Evolutionary conservation across 2,329 filamentous ascomycete species (phyloP).

Genomic region (Penicillium decumbens): DNA sequence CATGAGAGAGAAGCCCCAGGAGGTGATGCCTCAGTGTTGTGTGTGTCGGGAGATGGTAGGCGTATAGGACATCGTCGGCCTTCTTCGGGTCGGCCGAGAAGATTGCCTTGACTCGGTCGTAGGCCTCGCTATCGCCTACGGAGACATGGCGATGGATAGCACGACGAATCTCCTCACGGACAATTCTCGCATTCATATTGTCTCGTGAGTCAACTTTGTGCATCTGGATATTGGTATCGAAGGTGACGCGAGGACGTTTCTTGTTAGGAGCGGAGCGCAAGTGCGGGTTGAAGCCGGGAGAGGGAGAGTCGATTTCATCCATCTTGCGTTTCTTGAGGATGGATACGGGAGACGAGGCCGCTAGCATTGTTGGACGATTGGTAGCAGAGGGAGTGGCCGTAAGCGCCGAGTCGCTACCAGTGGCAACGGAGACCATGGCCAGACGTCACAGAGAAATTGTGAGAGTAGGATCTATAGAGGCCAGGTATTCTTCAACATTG

Average conservation of each 20-base stretch:
- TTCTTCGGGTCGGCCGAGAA: conserved; percentile 48
- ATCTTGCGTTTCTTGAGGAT: conserved; percentile 42
- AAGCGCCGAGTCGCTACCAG: conserved; percentile 26
- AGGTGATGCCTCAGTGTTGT: conserved; percentile 55
- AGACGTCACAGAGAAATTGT: conserved; percentile 2
- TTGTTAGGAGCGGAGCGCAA: conserved; percentile 22
- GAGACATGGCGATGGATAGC: conserved; percentile 52
- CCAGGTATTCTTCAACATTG: conserved; percentile 21
- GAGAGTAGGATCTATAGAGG: conserved; percentile 4
- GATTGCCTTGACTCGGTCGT: conserved; percentile 53
- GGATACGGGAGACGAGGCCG: conserved; percentile 31
- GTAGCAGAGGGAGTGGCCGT: conserved; percentile 20
- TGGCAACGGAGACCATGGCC: conserved; percentile 36
- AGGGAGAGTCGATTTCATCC: conserved; percentile 34
- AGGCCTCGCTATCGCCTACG: conserved; percentile 51
- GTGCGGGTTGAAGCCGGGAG: conserved; percentile 25
- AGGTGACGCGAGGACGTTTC: conserved; percentile 44
- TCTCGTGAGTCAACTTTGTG: conserved; percentile 18
- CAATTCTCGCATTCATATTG: conserved; percentile 51
- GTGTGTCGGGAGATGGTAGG: conserved; percentile 48
- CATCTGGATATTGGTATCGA: conserved; percentile 39
- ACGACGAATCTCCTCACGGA: conserved; percentile 58
- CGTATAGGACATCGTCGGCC: conserved; percentile 30
- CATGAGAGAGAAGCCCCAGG: conserved; percentile 54
- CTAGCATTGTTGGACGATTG: conserved; percentile 31